Conservation (phyloP, 495 filamentous ascomycete species). For the Aspergillus sclerotioniger region DNA sequence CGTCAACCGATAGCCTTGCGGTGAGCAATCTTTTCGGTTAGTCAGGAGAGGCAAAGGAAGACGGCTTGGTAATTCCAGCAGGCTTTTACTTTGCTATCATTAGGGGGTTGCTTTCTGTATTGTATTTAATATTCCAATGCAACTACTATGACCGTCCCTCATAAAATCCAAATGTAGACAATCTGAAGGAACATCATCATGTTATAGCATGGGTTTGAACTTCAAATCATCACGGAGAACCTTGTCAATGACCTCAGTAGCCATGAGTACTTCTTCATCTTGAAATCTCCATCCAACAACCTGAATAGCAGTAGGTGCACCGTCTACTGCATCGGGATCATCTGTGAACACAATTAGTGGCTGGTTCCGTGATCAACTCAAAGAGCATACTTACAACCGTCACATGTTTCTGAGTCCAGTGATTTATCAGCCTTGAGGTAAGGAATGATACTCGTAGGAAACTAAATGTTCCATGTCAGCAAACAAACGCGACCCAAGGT, state of each 20-base stretch:
- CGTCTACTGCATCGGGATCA: conserved; percentile 3
- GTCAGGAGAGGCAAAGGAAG: no score
- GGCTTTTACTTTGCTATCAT: no score
- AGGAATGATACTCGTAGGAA: neutral
- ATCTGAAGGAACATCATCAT: no score
- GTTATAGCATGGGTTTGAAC: neutral
- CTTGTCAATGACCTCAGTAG: neutral
- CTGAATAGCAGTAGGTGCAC: conserved; percentile 4
- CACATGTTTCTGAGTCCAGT: neutral
- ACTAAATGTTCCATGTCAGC: neutral
- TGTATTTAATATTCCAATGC: no score
- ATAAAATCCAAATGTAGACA: no score
- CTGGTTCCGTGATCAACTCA: neutral
- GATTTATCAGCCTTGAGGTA: neutral
- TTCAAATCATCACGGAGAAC: neutral
- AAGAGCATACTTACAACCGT: neutral
- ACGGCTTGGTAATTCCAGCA: no score
- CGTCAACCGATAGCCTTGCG: no score
- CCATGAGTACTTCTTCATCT: neutral
- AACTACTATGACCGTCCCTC: no score
- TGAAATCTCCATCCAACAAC: conserved; percentile 3
- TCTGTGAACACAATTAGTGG: neutral
- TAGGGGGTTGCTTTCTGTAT: no score
- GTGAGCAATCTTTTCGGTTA: no score
- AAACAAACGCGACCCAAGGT: neutral